Conservation (phyloP, 2,329 filamentous ascomycete species). For the Ceratocystiopsis sp. region DNA sequence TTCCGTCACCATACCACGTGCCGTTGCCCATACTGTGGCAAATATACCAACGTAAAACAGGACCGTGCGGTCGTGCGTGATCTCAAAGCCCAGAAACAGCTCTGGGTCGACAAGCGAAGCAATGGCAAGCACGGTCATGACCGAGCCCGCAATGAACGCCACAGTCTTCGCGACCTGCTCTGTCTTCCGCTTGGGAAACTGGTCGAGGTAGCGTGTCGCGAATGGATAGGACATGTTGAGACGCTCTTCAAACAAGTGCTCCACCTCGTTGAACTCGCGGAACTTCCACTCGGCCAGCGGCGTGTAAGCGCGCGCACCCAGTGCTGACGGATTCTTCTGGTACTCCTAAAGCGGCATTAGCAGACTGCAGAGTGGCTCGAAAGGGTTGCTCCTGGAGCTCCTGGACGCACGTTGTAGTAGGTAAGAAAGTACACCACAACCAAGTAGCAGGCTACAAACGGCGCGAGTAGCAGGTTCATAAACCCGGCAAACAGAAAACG, state of each 20-base stretch:
- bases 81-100: conserved; percentile 78
- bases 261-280: conserved; percentile 91
- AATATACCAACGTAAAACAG: conserved; percentile 81
- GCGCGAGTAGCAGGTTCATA: conserved; percentile 73
- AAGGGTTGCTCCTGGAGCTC: conserved; percentile 3
- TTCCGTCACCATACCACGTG: conserved; percentile 69
- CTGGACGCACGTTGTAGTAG: conserved; percentile 62
- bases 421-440: conserved; percentile 83
- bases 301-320: conserved; percentile 82
- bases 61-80: conserved; percentile 73
- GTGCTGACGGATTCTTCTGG: conserved; percentile 76
- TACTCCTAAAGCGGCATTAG: conserved; percentile 47
- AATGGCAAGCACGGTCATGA: conserved; percentile 70
- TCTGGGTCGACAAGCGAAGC: conserved; percentile 82
- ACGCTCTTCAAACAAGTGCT: conserved; percentile 77
- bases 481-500: conserved; percentile 71
- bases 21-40: conserved; percentile 66
- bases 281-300: conserved; percentile 96
- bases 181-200: conserved; percentile 91
- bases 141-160: conserved; percentile 71
- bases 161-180: conserved; percentile 72
- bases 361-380: background rate
- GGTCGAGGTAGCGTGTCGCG: conserved; percentile 79
- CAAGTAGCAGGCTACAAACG: conserved; percentile 74
- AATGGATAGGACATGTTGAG: conserved; percentile 91